These are phyloP conservation scores for Rhodotorula diobovata DNA, from an alignment of 768 basidiomycete genomes.

Conservation along the genomic window DNA sequence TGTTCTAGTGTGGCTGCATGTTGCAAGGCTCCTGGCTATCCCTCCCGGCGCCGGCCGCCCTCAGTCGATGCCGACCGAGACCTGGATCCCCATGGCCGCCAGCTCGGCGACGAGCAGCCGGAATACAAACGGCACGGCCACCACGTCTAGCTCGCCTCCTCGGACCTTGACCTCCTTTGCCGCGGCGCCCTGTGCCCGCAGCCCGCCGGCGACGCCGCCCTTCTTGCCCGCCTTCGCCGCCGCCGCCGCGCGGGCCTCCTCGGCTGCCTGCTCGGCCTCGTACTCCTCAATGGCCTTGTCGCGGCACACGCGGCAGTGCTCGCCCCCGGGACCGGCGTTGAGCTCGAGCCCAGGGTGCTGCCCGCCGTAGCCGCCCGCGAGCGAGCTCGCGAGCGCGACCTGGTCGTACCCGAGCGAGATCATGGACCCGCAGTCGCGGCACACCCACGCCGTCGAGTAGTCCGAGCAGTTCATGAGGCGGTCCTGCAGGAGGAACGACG, in stretches of 20 bases:
- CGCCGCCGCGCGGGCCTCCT: background rate
- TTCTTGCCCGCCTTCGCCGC: conserved; percentile 55
- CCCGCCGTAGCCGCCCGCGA: conserved; percentile 29
- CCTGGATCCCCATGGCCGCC: conserved; percentile 95
- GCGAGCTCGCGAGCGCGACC: conserved; percentile 57
- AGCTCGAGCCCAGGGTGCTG: conserved; percentile 49
- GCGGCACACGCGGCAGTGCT: conserved; percentile 93
- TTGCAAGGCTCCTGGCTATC: no score
- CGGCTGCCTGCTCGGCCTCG: conserved; percentile 55
- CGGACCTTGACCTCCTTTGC: conserved; percentile 57
- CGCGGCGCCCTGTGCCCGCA: conserved; percentile 58
- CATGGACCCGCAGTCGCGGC: conserved; percentile 88
- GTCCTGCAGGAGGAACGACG: conserved; percentile 96
- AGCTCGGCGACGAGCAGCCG: conserved; percentile 90
- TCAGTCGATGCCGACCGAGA: conserved; percentile 56
- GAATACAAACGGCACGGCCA: conserved; percentile 93
- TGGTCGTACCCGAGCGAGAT: conserved; percentile 96
- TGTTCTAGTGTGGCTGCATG: no score
- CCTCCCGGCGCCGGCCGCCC: no score
- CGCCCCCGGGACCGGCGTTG: conserved; percentile 64
- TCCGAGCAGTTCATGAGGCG: conserved; percentile 99
- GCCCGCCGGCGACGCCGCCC: no score
- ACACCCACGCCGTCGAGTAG: conserved; percentile 99
- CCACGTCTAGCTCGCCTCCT: conserved; percentile 83
- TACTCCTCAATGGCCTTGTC: conserved; percentile 63